Conservation (phyloP, 176 grass and related monocot genomes). For the Metroxylon sagu region DNA sequence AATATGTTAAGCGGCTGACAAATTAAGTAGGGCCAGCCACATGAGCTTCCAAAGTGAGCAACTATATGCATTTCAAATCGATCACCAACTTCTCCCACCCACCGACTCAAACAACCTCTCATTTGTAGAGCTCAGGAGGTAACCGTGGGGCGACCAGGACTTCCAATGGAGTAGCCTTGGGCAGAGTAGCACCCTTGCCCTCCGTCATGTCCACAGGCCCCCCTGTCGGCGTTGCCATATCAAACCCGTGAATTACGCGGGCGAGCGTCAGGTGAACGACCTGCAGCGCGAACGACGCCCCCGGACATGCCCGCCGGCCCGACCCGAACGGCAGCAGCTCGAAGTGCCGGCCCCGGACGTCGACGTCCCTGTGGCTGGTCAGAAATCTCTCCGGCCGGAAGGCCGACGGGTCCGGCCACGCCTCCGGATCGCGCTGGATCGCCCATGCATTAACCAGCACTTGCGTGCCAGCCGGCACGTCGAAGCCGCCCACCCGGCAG, state of each 20-base stretch:
- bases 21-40: too few relatives aligned
- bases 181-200: too few relatives aligned
- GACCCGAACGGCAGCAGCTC: constrained; percentile 64
- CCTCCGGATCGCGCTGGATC: constrained; percentile 41
- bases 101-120: too few relatives aligned
- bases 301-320: constrained; percentile 47
- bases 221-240: constrained; percentile 2
- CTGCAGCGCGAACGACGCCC: constrained; percentile 34
- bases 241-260: constrained; percentile 34
- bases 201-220: too few relatives aligned
- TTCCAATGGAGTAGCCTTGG: too few relatives aligned
- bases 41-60: too few relatives aligned
- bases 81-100: too few relatives aligned
- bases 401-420: constrained; percentile 28
- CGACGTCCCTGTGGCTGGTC: not conserved
- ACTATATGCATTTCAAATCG: too few relatives aligned
- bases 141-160: too few relatives aligned
- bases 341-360: constrained; percentile 23
- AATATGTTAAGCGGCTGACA: too few relatives aligned
- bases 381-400: constrained; percentile 50
- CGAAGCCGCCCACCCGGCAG: constrained; percentile 34
- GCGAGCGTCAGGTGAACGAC: constrained; percentile 37
- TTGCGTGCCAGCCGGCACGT: constrained; percentile 23
- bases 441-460: constrained; percentile 40
- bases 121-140: too few relatives aligned